These are phyloP conservation scores for Celoporthe dispersa DNA, from an alignment of 2,329 filamentous ascomycete species.

Conservation along the genomic window DNA sequence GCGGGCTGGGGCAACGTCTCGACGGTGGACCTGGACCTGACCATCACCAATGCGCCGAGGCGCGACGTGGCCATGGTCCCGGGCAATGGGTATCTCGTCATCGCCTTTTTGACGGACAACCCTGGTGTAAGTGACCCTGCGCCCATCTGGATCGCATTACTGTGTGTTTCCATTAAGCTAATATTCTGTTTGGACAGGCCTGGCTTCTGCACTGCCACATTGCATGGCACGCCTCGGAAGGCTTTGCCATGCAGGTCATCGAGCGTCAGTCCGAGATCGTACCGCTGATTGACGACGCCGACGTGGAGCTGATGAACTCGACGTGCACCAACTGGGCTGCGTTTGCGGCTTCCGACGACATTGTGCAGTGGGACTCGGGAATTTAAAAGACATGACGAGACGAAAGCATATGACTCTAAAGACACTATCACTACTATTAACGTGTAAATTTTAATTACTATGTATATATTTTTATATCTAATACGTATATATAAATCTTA, in stretches of 20 bases:
- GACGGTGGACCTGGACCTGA: constrained; percentile 7
- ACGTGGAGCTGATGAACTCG: constrained; percentile 5
- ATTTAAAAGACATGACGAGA: not conserved
- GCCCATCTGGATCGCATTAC: too few relatives aligned
- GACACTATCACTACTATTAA: not conserved
- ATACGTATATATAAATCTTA: not conserved
- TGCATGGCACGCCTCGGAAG: constrained; percentile 18
- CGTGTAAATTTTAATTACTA: not conserved
- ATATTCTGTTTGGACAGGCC: not conserved
- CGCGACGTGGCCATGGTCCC: constrained; percentile 18
- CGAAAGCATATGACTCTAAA: not conserved
- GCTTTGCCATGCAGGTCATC: constrained; percentile 12
- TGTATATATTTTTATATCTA: not conserved
- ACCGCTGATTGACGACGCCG: not conserved
- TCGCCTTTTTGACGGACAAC: constrained; percentile 15
- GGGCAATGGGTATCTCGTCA: constrained; percentile 10
- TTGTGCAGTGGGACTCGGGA: constrained; percentile 15
- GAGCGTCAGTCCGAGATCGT: constrained; percentile 8
- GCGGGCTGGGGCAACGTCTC: constrained; percentile 10
- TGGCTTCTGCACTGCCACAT: constrained; percentile 18
- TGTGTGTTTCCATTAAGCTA: too few relatives aligned
- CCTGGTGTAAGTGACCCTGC: constrained; percentile 16
- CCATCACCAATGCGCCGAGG: not conserved
- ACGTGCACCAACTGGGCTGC: constrained; percentile 20
- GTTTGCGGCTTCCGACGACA: constrained; percentile 5